Conservation (phyloP, 139 green algal species). For the Deuterostichococcus epilithicus region DNA sequence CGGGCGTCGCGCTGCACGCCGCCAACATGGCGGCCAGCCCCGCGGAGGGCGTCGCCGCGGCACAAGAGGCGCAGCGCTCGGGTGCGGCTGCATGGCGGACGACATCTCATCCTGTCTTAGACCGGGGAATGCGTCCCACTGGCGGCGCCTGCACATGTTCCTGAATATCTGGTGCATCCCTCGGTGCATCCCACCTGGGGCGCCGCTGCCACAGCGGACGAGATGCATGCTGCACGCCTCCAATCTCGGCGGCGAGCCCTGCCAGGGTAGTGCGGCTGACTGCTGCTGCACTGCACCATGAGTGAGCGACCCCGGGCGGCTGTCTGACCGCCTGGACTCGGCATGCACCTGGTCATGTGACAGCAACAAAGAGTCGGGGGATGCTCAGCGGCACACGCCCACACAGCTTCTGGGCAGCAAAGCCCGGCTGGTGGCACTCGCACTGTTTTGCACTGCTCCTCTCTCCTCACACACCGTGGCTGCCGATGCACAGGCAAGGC, state of each 20-base stretch:
- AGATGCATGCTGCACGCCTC: neutral
- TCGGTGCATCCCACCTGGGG: neutral
- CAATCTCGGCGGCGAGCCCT: neutral
- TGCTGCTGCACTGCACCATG: too few species aligned
- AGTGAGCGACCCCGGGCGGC: too few species aligned
- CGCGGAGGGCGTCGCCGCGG: slow-evolving; percentile 84
- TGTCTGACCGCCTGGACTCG: too few species aligned
- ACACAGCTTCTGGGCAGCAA: too few species aligned
- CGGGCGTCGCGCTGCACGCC: slow-evolving; percentile 86
- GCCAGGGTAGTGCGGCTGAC: too few species aligned
- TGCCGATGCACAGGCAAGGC: slow-evolving; percentile 38
- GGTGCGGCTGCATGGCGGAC: neutral
- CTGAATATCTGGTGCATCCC: neutral
- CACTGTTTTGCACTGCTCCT: neutral
- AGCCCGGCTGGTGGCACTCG: neutral
- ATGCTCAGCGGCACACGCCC: neutral
- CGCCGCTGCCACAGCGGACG: neutral
- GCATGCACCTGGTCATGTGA: neutral
- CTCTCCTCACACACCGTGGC: slow-evolving; percentile 16
- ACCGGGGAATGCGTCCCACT: neutral
- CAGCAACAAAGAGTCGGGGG: neutral
- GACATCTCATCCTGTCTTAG: neutral
- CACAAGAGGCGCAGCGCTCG: slow-evolving; percentile 64
- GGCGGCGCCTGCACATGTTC: neutral
- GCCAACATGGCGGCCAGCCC: slow-evolving; percentile 56